Conservation (phyloP, 345 rosid species). For the Dipteronia dyeriana region DNA sequence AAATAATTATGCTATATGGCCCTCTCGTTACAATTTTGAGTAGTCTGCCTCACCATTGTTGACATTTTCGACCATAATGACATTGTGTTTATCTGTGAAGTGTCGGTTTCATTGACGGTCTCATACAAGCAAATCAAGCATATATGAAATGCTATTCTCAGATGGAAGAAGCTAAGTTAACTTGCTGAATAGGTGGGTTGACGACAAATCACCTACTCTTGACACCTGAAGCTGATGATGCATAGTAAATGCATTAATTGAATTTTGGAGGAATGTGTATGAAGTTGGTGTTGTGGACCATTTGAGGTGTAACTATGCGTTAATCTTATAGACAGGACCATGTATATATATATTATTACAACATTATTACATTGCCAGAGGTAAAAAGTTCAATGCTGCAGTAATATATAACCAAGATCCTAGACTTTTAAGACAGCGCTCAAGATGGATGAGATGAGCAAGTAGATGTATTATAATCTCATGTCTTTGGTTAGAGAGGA, state of each 20-base stretch:
- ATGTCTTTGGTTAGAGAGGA: neutral
- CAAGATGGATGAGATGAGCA: neutral
- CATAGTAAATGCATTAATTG: neutral
- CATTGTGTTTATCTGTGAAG: neutral
- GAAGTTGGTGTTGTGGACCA: neutral
- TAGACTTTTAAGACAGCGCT: neutral
- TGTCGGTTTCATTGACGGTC: neutral
- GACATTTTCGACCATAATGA: neutral
- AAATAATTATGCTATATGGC: neutral
- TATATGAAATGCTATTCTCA: neutral
- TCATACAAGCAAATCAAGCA: neutral
- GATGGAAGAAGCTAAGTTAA: conserved; percentile 3
- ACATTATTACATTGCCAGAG: too few relatives aligned
- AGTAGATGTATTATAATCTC: neutral
- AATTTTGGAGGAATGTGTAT: neutral
- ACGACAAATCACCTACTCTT: neutral
- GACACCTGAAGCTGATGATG: conserved; percentile 3
- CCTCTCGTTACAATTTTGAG: neutral
- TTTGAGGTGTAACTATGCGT: neutral
- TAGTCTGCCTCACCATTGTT: neutral
- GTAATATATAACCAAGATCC: neutral
- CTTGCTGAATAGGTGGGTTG: neutral
- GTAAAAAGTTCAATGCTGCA: too few relatives aligned
- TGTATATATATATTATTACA: neutral
- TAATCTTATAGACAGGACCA: neutral